Conservation (phyloP, 306 rosid genomes). For the Vachellia pachyceras region DNA sequence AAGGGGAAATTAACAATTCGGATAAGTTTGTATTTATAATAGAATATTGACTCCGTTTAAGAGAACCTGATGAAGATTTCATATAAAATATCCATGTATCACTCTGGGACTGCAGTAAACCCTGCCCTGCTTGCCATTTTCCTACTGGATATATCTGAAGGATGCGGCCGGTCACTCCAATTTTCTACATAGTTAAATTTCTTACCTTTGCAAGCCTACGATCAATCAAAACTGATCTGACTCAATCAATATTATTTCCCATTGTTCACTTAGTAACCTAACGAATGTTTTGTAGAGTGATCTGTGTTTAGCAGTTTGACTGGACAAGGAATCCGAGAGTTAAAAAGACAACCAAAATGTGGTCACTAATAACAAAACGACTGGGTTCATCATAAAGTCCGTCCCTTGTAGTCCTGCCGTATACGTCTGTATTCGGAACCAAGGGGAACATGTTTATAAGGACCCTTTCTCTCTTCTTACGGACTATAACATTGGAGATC, state of each 20-base stretch:
- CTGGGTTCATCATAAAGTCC: conserved; percentile 18
- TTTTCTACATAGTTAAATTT: background rate
- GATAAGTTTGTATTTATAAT: background rate
- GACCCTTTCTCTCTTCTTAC: background rate
- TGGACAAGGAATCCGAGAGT: conserved; percentile 1
- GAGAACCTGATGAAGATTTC: background rate
- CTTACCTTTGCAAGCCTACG: background rate
- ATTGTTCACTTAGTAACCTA: conserved; percentile 3
- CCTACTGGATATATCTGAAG: background rate
- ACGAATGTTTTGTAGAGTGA: background rate
- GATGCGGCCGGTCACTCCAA: background rate
- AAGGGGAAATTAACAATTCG: background rate
- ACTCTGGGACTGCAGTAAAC: conserved; percentile 10
- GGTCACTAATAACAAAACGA: background rate
- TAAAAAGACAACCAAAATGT: background rate
- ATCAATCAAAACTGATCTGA: background rate
- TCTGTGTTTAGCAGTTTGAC: background rate
- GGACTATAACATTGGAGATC: background rate
- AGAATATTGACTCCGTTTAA: background rate
- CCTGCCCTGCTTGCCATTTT: conserved; percentile 26
- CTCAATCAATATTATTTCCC: background rate
- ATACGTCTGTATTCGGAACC: background rate
- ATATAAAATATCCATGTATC: background rate
- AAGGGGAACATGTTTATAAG: background rate
- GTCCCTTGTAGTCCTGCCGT: background rate